Percentiles rank a stretch among this genome's conserved stretches.
Evolutionary conservation across 805 yeast species (phyloP).

Genomic region (Teunomyces gatunensis): DNA sequence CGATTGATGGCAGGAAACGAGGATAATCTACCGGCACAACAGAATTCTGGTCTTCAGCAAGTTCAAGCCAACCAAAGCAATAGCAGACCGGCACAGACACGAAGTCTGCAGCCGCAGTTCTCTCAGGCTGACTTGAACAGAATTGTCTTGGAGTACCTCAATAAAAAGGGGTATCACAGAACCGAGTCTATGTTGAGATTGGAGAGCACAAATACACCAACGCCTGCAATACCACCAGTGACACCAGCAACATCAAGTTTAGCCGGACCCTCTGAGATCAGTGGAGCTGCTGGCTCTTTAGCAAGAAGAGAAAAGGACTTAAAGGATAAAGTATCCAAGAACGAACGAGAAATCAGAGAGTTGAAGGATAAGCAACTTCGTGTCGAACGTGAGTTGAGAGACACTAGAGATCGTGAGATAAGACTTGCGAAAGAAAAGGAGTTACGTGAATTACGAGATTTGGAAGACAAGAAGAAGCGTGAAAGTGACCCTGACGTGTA

Average conservation of each 20-base stretch:
- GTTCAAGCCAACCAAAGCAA: conserved; percentile 3
- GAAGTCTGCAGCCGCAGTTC: conserved; percentile 43
- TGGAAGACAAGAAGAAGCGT: conserved; percentile 43
- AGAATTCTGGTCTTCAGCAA: conserved; percentile 3
- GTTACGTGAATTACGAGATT: conserved; percentile 35
- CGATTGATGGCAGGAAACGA: conserved; percentile 4
- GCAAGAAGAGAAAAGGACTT: conserved; percentile 24
- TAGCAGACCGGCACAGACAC: conserved; percentile 9
- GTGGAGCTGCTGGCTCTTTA: conserved; percentile 8
- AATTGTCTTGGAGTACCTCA: conserved; percentile 87
- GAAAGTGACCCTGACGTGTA: conserved; percentile 68
- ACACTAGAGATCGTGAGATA: conserved; percentile 36
- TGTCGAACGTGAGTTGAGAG: conserved; percentile 38
- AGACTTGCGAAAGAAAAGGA: conserved; percentile 39
- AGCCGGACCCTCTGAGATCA: conserved; percentile 33
- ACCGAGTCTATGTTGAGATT: conserved; percentile 93
- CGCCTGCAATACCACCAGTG: conserved; percentile 50
- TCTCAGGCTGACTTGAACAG: conserved; percentile 87
- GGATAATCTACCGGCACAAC: neutral
- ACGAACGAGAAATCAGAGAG: conserved; percentile 35
- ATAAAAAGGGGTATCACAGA: conserved; percentile 89
- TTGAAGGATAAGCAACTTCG: conserved; percentile 31
- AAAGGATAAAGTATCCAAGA: conserved; percentile 23
- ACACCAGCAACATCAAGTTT: conserved; percentile 41
- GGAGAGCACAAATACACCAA: conserved; percentile 67